Conservation (phyloP, 73 alveolate genomes). For the Tetrahymena borealis region DNA sequence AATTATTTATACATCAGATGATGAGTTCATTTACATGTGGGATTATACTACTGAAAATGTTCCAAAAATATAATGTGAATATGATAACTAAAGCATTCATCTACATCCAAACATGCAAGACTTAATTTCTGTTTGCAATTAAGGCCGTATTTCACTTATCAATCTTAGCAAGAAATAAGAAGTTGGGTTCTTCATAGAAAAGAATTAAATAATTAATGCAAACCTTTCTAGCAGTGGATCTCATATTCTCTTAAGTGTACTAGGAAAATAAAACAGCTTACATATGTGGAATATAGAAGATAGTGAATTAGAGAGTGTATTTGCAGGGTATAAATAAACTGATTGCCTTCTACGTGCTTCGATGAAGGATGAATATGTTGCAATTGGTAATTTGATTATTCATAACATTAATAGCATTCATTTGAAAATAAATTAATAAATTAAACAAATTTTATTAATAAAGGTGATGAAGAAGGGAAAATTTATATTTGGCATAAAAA, state of each 20-base stretch:
- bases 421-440: too few species aligned
- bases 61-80: neutral
- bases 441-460: too few species aligned
- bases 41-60: neutral
- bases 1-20: neutral
- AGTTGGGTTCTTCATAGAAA: neutral
- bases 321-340: neutral
- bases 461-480: neutral
- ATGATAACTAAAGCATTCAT: neutral
- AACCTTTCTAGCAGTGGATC: neutral
- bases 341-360: neutral
- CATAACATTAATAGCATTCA: too few species aligned
- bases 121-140: neutral
- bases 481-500: neutral
- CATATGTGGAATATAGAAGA: neutral
- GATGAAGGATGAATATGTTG: neutral
- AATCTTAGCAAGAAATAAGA: neutral
- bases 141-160: neutral
- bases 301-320: neutral
- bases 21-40: neutral
- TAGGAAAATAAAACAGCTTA: neutral
- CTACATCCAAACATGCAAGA: neutral
- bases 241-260: neutral
- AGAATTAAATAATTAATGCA: neutral
- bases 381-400: neutral